These are phyloP conservation scores for Microstroma glucosiphilum DNA, from an alignment of 1,284 basidiomycete species.

Conservation along the genomic window DNA sequence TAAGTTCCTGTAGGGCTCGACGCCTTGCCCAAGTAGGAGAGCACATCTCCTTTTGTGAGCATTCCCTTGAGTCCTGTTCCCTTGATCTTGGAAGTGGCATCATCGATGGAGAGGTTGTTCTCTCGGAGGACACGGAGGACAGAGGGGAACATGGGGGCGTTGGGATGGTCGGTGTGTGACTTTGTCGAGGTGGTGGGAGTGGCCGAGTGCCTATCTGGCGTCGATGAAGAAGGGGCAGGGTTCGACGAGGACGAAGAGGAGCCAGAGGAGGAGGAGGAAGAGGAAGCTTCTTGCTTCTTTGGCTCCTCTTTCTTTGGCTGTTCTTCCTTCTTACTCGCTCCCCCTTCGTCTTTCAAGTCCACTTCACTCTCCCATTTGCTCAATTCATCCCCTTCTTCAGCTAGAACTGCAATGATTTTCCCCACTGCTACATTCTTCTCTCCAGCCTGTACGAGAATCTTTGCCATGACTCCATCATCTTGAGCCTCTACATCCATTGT, in stretches of 20 bases:
- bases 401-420: slow-evolving; percentile 51
- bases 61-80: slow-evolving; percentile 52
- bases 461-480: slow-evolving; percentile 53
- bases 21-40: slow-evolving; percentile 49
- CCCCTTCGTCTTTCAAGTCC: slow-evolving; percentile 16
- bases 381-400: slow-evolving; percentile 54
- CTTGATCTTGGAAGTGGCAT: slow-evolving; percentile 49
- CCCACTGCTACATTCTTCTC: slow-evolving; percentile 50
- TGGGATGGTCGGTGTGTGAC: slow-evolving; percentile 17
- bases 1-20: slow-evolving; percentile 36
- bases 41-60: slow-evolving; percentile 54
- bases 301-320: background rate
- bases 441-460: slow-evolving; percentile 48
- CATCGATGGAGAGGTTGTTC: slow-evolving; percentile 35
- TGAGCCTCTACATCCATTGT: slow-evolving; percentile 54
- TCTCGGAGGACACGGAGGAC: slow-evolving; percentile 48
- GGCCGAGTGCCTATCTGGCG: slow-evolving; percentile 18
- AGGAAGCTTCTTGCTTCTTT: slow-evolving; percentile 17
- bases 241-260: slow-evolving; percentile 10
- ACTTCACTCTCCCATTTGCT: slow-evolving; percentile 41
- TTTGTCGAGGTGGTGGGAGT: slow-evolving; percentile 20
- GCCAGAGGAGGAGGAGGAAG: slow-evolving; percentile 21
- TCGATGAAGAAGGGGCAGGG: slow-evolving; percentile 18
- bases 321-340: background rate
- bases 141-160: slow-evolving; percentile 46